phyloP scores from a whole-genome alignment of 1,284 basidiomycete genomes.

The Earliella scabrosa region DNA sequence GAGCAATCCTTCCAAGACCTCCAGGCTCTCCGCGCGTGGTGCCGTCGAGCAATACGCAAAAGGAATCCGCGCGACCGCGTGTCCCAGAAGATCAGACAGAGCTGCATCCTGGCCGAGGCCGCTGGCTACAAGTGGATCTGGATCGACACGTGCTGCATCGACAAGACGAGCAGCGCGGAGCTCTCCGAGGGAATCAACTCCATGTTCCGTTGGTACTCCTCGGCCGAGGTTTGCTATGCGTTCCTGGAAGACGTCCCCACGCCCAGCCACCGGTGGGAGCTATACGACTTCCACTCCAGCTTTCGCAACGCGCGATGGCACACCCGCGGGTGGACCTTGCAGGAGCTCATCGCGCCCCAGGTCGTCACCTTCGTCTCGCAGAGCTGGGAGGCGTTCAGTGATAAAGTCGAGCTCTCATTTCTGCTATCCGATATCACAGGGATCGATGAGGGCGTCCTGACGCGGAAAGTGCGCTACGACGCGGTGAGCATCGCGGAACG shows the following conservation, averaged over 20 bases:
- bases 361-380: constrained; percentile 1
- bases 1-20: neutral
- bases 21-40: neutral
- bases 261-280: neutral
- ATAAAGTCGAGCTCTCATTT: neutral
- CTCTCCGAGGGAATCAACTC: no score
- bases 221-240: constrained; percentile 3
- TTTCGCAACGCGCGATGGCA: constrained; percentile 1
- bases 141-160: constrained; percentile 9
- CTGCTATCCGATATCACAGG: constrained; percentile 2
- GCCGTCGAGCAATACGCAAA: neutral
- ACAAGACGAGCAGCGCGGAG: constrained; percentile 7
- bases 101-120: neutral
- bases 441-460: neutral
- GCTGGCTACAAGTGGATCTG: constrained; percentile 10
- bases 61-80: constrained; percentile 2
- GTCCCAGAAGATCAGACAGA: neutral
- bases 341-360: neutral
- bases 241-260: constrained; percentile 4
- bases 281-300: neutral
- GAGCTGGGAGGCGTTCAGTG: neutral
- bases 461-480: neutral
- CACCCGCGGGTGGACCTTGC: neutral
- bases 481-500: neutral
- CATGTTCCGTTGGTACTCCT: neutral